Percentiles rank a stretch among this genome's conserved stretches.
These are phyloP conservation scores for Prunus kanzakura DNA, from an alignment of 306 rosid species.

Conservation along the genomic window DNA sequence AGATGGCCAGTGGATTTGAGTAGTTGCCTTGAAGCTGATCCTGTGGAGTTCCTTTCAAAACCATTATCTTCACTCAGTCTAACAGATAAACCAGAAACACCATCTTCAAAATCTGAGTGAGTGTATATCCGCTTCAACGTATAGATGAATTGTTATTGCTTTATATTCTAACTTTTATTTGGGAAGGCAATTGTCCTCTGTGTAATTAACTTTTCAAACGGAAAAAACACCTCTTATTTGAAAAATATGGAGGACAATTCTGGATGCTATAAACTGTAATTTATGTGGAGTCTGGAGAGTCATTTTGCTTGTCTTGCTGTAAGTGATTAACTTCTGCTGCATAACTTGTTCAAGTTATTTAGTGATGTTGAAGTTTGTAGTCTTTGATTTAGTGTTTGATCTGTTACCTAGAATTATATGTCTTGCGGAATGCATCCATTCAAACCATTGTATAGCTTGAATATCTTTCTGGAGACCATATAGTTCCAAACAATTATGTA, in stretches of 20 bases:
- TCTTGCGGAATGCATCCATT: too few relatives aligned
- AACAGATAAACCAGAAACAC: not conserved
- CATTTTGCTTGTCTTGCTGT: not conserved
- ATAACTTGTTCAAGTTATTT: not conserved
- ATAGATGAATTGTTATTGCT: not conserved
- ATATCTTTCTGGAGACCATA: too few relatives aligned
- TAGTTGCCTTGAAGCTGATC: not conserved
- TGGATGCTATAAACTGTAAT: not conserved
- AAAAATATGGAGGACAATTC: not conserved
- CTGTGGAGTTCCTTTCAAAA: constrained; percentile 6
- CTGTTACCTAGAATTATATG: too few relatives aligned
- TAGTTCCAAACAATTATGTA: too few relatives aligned
- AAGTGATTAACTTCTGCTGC: not conserved
- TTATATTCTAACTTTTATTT: not conserved
- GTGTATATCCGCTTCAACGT: not conserved
- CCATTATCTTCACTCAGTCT: constrained; percentile 21
- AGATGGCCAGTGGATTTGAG: constrained; percentile 21
- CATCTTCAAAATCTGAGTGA: constrained; percentile 18
- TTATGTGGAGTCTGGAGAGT: not conserved
- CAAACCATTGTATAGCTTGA: too few relatives aligned
- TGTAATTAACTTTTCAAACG: not conserved
- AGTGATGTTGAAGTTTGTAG: too few relatives aligned
- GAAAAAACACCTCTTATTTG: not conserved
- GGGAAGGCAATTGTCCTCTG: not conserved
- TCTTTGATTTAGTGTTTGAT: too few relatives aligned